These are phyloP conservation scores for Henckelia pumila DNA, from an alignment of 257 asterid genomes.

Conservation along the genomic window DNA sequence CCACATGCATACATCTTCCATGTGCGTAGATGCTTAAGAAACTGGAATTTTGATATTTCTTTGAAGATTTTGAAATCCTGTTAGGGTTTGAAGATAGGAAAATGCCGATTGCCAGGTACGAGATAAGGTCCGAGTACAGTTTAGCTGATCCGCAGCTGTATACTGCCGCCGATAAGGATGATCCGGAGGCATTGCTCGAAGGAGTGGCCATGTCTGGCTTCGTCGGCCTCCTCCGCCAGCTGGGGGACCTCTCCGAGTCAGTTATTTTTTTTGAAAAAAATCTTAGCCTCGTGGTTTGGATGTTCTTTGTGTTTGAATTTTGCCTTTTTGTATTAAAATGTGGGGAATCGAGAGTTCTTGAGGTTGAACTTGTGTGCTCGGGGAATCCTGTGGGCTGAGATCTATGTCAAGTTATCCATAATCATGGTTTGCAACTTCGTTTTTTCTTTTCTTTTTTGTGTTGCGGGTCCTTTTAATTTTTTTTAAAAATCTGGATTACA, in stretches of 20 bases:
- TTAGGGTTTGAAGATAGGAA: slow-evolving; percentile 14
- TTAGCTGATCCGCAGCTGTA: slow-evolving; percentile 55
- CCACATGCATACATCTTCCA: neutral
- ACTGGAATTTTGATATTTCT: neutral
- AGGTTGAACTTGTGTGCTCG: neutral
- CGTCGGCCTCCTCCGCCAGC: slow-evolving; percentile 59
- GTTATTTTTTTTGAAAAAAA: slow-evolving; percentile 25
- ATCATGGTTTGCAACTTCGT: neutral
- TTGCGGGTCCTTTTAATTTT: neutral
- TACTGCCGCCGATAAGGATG: slow-evolving; percentile 55
- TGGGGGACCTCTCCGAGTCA: slow-evolving; percentile 59
- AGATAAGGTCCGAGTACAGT: slow-evolving; percentile 49
- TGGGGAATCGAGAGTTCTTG: neutral
- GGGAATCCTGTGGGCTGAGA: neutral
- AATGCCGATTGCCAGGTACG: slow-evolving; percentile 54
- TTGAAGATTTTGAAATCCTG: neutral
- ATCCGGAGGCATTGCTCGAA: slow-evolving; percentile 60
- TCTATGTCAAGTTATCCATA: neutral
- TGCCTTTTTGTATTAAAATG: neutral
- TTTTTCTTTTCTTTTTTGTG: neutral
- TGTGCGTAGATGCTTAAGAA: neutral
- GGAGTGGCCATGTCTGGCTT: slow-evolving; percentile 60
- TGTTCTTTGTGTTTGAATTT: neutral
- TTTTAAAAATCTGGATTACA: neutral
- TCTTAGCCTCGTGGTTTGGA: neutral